Base-by-base conservation (phyloP, 1,284 basidiomycete genomes). In the Ustilago esculenta region DNA sequence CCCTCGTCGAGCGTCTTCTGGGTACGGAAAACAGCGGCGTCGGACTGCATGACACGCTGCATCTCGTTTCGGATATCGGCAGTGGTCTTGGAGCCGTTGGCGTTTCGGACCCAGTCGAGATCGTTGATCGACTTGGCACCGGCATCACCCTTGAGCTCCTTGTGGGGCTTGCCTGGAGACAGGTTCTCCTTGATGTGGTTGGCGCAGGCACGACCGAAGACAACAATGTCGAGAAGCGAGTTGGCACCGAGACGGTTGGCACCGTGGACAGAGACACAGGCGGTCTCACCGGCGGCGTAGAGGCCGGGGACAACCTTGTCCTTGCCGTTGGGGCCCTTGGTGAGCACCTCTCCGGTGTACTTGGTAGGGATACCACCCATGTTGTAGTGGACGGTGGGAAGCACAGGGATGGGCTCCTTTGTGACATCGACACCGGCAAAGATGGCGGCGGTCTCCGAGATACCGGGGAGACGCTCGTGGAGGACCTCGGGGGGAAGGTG, bases 211-310 rank as follows among this genome's bases (percentile, higher is more conserved):
- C 96, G 93, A 77, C 96, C 96, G 81, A 97, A 99, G 76, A 98
- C 96, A 83, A 98, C 96, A 80, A 98, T 97, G 84, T 98, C 96
- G 71, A 98, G 87, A 37, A 99, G 88, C 45, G 96, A 98, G 87
- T 99, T 98, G 83, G 96, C 96, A 76, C 96, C 96, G 58, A 99
- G 90, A 85, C 96, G 93, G 87, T 99, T 99, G 66, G 96, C 96
- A 77, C 96, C 96, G 83, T 99, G 96, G 18, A 99, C 96, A 18
- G 96, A 98, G 39, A 98, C 96, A 82, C 93, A 98, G 27, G 96
- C 96, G 63, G 95, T 94, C 85, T 98, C 96, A 80, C 96, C 96
- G 57, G 96, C 96, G 59, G 96, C 96, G 84, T 98, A 99, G 7
- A 99, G 87, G 76, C 96, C 96, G 51, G 94, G 94, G 30, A 99